Evolutionary conservation across 169 alveolate species (phyloP).

Genomic region (Plasmodium vivax): DNA sequence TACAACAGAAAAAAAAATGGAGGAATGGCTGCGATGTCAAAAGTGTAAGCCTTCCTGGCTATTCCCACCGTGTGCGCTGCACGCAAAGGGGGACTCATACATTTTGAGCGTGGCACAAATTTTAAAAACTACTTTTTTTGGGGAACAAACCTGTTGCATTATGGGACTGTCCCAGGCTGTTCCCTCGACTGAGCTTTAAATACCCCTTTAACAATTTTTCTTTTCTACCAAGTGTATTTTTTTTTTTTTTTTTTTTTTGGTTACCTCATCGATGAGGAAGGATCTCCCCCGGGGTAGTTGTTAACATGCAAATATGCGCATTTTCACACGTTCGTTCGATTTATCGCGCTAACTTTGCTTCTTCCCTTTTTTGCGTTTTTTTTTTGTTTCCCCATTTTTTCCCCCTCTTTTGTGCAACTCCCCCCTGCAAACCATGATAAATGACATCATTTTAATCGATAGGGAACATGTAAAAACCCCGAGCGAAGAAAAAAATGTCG

Average conservation of each 20-base stretch:
- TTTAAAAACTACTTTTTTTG: neutral
- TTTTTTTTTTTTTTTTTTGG: neutral
- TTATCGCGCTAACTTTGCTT: neutral
- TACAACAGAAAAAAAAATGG: neutral
- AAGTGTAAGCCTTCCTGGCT: neutral
- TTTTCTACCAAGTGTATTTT: neutral
- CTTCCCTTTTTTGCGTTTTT: neutral
- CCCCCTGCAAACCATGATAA: conserved; percentile 37
- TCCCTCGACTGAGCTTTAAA: neutral
- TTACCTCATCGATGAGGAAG: neutral
- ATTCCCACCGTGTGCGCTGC: neutral
- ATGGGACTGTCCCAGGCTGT: neutral
- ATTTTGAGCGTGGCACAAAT: neutral
- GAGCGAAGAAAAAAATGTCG: conserved; percentile 69
- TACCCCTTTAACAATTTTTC: neutral
- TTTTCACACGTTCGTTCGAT: neutral
- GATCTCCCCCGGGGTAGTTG: neutral
- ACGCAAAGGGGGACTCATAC: neutral
- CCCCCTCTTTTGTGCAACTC: neutral
- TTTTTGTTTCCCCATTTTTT: neutral
- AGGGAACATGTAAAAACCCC: conserved; percentile 50
- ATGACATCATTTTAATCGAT: conserved; percentile 60
- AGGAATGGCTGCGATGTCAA: neutral
- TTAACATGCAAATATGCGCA: neutral
- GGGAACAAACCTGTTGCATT: neutral